phyloP scores from a whole-genome alignment of 305 asterid genomes.

The Plantago lanceolata region DNA sequence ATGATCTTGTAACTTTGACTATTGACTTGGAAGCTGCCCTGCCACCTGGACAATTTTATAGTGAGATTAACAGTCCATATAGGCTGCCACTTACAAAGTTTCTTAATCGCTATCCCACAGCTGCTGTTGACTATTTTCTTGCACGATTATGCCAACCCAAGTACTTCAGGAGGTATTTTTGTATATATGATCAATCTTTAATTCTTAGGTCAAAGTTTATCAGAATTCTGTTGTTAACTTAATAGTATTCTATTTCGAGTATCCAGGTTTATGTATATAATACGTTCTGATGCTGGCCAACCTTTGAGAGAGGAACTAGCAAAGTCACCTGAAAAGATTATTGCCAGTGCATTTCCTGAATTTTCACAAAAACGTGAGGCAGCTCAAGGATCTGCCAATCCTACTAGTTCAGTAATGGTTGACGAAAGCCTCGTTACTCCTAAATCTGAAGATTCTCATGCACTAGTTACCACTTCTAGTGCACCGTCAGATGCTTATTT shows the following conservation, averaged over 20 bases:
- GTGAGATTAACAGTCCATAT: conserved; percentile 98
- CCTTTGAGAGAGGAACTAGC: conserved; percentile 98
- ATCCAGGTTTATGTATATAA: conserved; percentile 92
- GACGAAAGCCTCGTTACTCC: conserved; percentile 56
- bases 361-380: conserved; percentile 52
- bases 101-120: conserved; percentile 89
- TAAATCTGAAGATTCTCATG: conserved; percentile 65
- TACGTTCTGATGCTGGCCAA: conserved; percentile 97
- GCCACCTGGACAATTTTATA: conserved; percentile 91
- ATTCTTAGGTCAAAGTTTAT: conserved; percentile 17
- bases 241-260: conserved; percentile 17
- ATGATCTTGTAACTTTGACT: conserved; percentile 94
- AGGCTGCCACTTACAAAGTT: conserved; percentile 95
- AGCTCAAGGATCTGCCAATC: conserved; percentile 57
- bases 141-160: conserved; percentile 76
- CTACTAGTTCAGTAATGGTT: conserved; percentile 44
- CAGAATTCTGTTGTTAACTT: conserved; percentile 15
- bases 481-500: conserved; percentile 82
- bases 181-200: conserved; percentile 12
- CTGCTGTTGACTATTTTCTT: conserved; percentile 94
- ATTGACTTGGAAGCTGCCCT: conserved; percentile 96
- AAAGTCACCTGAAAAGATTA: conserved; percentile 93
- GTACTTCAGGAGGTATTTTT: conserved; percentile 81
- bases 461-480: conserved; percentile 39
- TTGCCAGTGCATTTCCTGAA: conserved; percentile 87